These are phyloP conservation scores for Cladobotryum protrusum DNA, from an alignment of 2,329 filamentous ascomycete genomes.

Conservation along the genomic window DNA sequence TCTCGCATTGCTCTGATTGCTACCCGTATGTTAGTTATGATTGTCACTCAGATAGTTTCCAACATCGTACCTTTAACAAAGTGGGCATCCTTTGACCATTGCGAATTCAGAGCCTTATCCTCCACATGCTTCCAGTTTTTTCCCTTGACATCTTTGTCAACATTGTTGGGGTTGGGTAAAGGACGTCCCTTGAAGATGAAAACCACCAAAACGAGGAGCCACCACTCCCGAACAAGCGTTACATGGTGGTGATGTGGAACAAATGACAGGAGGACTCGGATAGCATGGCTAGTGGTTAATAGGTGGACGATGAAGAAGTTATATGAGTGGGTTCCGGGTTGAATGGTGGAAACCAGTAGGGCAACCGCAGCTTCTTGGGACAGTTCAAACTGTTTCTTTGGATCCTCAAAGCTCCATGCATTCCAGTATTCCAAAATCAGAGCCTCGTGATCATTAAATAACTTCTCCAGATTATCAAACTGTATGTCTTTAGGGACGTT, in stretches of 20 bases:
- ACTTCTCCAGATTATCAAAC: constrained; percentile 55
- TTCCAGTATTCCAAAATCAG: constrained; percentile 86
- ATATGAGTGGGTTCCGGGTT: constrained; percentile 56
- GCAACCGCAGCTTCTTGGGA: constrained; percentile 58
- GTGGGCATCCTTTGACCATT: constrained; percentile 67
- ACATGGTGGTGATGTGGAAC: constrained; percentile 69
- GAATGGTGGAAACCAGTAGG: constrained; percentile 55
- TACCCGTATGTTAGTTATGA: constrained; percentile 23
- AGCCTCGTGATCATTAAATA: constrained; percentile 65
- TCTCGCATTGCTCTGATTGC: constrained; percentile 69
- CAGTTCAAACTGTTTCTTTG: constrained; percentile 67
- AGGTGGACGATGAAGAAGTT: constrained; percentile 81
- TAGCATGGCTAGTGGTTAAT: constrained; percentile 79
- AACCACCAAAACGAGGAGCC: constrained; percentile 71
- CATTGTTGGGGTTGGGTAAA: constrained; percentile 57
- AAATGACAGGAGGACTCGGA: constrained; percentile 76
- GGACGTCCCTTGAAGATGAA: constrained; percentile 75
- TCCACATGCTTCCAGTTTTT: constrained; percentile 74
- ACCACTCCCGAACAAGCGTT: constrained; percentile 77
- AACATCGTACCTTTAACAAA: constrained; percentile 67
- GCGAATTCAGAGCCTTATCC: constrained; percentile 61
- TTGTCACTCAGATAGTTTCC: not conserved
- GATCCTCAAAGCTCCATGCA: constrained; percentile 67
- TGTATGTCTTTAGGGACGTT: constrained; percentile 54
- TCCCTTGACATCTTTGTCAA: constrained; percentile 53